A percentile compares a stretch with the other conserved stretches of the same genome.
These are phyloP conservation scores for Neopestalotiopsis sp. DNA, from an alignment of 2,329 filamentous ascomycete species.

Conservation along the genomic window DNA sequence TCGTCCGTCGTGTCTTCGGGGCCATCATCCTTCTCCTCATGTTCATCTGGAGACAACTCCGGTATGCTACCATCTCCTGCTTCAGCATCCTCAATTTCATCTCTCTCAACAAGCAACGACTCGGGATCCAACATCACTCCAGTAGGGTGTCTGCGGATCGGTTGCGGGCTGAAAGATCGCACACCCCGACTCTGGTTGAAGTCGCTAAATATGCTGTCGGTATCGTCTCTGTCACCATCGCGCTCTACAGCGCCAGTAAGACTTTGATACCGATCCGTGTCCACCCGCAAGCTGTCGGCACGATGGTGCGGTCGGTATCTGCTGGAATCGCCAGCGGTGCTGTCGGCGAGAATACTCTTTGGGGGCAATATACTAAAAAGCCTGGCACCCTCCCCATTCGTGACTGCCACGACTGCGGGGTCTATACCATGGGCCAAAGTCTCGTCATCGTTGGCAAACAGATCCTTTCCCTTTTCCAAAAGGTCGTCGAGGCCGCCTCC, in stretches of 20 bases:
- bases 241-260: slow-evolving; percentile 54
- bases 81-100: slow-evolving; percentile 21
- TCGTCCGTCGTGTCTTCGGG: slow-evolving; percentile 20
- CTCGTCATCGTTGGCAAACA: slow-evolving; percentile 57
- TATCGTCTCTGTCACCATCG: slow-evolving; percentile 43
- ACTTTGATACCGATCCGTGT: slow-evolving; percentile 62
- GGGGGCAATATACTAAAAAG: slow-evolving; percentile 70
- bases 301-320: slow-evolving; percentile 45
- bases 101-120: slow-evolving; percentile 28
- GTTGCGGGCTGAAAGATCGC: slow-evolving; percentile 66
- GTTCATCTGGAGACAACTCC: slow-evolving; percentile 15
- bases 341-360: slow-evolving; percentile 66
- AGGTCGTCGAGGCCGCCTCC: slow-evolving; percentile 71
- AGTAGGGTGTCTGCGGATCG: slow-evolving; percentile 36
- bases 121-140: slow-evolving; percentile 41
- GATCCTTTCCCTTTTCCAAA: slow-evolving; percentile 66
- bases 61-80: slow-evolving; percentile 21
- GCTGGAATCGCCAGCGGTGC: slow-evolving; percentile 43
- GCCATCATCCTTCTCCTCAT: slow-evolving; percentile 20
- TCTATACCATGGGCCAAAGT: slow-evolving; percentile 24
- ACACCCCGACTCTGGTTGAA: slow-evolving; percentile 59
- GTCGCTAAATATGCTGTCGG: slow-evolving; percentile 60
- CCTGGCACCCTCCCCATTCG: slow-evolving; percentile 48
- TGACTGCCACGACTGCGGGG: slow-evolving; percentile 35
- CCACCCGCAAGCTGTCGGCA: slow-evolving; percentile 61